A percentile compares a stretch with the other conserved stretches of the same genome.
Evolutionary conservation across 148 eudicot species (phyloP).

Genomic region (Beta vulgaris): DNA sequence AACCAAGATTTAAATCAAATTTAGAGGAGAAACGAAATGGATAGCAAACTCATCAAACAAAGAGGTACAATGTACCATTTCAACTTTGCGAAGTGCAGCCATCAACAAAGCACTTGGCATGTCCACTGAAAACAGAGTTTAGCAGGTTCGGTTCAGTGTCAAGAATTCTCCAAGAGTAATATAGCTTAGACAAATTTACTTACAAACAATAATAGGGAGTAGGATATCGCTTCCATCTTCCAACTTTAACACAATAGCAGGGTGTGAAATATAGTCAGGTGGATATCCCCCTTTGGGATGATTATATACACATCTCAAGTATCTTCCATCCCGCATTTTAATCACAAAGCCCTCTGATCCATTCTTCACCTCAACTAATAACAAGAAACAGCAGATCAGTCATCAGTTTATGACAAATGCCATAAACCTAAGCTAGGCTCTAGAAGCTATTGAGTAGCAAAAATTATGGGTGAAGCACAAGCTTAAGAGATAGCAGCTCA

Average conservation of each 20-base stretch:
- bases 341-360: conserved; percentile 82
- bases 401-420: not conserved
- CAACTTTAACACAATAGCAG: conserved; percentile 90
- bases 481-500: conserved; percentile 2
- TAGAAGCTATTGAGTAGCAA: not conserved
- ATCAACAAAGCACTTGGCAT: conserved; percentile 80
- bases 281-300: conserved; percentile 70
- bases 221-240: conserved; percentile 91
- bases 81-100: conserved; percentile 81
- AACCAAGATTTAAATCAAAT: not conserved
- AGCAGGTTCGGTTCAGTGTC: not conserved
- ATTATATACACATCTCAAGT: conserved; percentile 78
- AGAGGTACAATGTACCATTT: conserved; percentile 47
- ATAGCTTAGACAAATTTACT: conserved; percentile 21
- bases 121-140: conserved; percentile 65
- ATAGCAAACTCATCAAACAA: conserved; percentile 7
- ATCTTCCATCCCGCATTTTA: conserved; percentile 85
- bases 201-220: conserved; percentile 92
- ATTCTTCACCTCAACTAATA: conserved; percentile 86
- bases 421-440: not conserved
- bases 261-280: conserved; percentile 89
- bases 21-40: not conserved
- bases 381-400: conserved; percentile 11
- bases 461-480: not conserved
- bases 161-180: conserved; percentile 1